Percentiles rank a stretch among this genome's conserved stretches.
These are phyloP conservation scores for Amaranthus tricolor DNA, from an alignment of 179 eudicot genomes.

Conservation along the genomic window DNA sequence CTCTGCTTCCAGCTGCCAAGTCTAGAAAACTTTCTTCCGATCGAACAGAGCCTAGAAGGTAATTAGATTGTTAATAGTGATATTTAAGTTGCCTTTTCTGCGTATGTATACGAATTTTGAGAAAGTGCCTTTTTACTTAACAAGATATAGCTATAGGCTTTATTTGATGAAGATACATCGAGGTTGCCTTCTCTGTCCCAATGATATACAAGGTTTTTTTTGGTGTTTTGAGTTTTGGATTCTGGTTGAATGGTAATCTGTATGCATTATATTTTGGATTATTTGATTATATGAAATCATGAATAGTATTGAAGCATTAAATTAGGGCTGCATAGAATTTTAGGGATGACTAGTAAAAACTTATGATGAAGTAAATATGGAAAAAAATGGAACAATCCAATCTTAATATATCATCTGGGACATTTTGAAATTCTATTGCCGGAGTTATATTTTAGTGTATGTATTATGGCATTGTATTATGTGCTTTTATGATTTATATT, in stretches of 20 bases:
- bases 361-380: too few species aligned
- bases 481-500: neutral
- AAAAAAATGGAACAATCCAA: too few species aligned
- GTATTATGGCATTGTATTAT: neutral
- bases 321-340: too few species aligned
- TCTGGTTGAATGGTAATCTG: too few species aligned
- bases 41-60: conserved; percentile 81
- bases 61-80: neutral
- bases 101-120: neutral
- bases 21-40: conserved; percentile 69
- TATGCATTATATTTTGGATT: too few species aligned
- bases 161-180: neutral
- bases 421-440: neutral
- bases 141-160: conserved; percentile 4
- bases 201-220: too few species aligned
- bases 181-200: conserved; percentile 1
- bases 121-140: neutral
- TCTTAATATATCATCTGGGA: neutral
- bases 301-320: too few species aligned
- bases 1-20: conserved; percentile 67
- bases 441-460: neutral
- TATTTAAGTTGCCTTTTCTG: conserved; percentile 9
- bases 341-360: too few species aligned
- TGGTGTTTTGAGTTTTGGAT: too few species aligned
- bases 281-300: too few species aligned